Conservation (phyloP, 306 rosid genomes). For the Prunus salicina region DNA sequence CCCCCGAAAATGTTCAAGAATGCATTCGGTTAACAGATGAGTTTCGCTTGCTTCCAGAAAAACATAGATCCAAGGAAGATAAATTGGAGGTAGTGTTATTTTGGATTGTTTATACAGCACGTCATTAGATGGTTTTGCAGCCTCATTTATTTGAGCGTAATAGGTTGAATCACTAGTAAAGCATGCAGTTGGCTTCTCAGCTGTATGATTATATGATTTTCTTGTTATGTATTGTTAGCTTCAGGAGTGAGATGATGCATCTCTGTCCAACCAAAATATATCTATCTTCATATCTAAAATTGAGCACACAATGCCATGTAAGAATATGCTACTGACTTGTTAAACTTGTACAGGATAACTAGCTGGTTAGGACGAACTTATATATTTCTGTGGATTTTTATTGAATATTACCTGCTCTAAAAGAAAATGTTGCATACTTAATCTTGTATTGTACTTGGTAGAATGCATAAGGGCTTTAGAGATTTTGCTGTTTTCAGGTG, state of each 20-base stretch:
- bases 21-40: constrained; percentile 54
- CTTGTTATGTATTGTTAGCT: neutral
- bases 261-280: neutral
- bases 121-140: constrained; percentile 16
- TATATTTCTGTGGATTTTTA: neutral
- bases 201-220: neutral
- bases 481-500: constrained; percentile 32
- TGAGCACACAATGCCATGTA: neutral
- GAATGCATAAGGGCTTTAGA: neutral
- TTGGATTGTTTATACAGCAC: constrained; percentile 17
- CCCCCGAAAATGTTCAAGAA: constrained; percentile 63
- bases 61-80: constrained; percentile 62
- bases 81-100: constrained; percentile 48
- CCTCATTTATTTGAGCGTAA: neutral
- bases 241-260: neutral
- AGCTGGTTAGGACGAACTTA: neutral
- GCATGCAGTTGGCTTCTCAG: neutral
- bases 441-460: neutral
- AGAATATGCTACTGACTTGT: no score
- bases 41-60: constrained; percentile 54
- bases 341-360: no score
- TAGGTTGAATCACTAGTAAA: neutral
- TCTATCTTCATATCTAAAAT: neutral
- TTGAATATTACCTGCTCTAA: neutral
- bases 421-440: neutral